Percentiles rank a stretch among this genome's conserved stretches.
Evolutionary conservation across 805 yeast genomes (phyloP).

Genomic region (Limtongia smithiae): DNA sequence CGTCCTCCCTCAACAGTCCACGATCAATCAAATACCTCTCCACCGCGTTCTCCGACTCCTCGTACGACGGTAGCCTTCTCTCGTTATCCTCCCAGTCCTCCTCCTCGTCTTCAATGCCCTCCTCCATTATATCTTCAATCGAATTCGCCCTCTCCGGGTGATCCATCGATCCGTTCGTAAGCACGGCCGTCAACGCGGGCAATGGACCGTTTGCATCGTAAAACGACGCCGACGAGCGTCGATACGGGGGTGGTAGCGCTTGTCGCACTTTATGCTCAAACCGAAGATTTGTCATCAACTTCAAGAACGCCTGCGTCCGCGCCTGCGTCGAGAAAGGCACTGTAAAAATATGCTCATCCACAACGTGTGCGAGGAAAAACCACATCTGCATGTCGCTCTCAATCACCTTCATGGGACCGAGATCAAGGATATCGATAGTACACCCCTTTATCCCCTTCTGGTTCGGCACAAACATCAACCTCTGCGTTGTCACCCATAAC

Average conservation of each 20-base stretch:
- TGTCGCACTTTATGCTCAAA: constrained; percentile 36
- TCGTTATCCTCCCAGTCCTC: constrained; percentile 28
- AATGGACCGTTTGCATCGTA: constrained; percentile 6
- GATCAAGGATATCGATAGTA: constrained; percentile 18
- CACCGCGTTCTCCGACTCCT: constrained; percentile 27
- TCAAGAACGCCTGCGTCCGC: constrained; percentile 32
- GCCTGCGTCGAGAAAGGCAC: constrained; percentile 33
- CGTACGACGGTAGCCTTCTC: constrained; percentile 23
- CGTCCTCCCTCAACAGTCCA: constrained; percentile 23
- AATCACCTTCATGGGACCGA: constrained; percentile 19
- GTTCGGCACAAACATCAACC: constrained; percentile 24
- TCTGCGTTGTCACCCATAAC: constrained; percentile 26
- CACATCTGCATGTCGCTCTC: constrained; percentile 24
- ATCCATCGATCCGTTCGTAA: not conserved
- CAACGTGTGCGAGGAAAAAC: constrained; percentile 20
- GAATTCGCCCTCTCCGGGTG: not conserved
- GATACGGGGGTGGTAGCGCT: constrained; percentile 35
- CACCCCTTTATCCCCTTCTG: constrained; percentile 13
- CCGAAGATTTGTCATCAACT: constrained; percentile 34
- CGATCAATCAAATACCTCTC: constrained; percentile 27
- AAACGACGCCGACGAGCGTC: constrained; percentile 24
- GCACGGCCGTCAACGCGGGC: not conserved
- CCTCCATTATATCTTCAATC: constrained; percentile 18
- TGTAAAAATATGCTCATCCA: constrained; percentile 26
- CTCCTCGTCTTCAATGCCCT: constrained; percentile 25